Evolutionary conservation across 257 asterid species (phyloP).

Genomic region (Vinca minor): DNA sequence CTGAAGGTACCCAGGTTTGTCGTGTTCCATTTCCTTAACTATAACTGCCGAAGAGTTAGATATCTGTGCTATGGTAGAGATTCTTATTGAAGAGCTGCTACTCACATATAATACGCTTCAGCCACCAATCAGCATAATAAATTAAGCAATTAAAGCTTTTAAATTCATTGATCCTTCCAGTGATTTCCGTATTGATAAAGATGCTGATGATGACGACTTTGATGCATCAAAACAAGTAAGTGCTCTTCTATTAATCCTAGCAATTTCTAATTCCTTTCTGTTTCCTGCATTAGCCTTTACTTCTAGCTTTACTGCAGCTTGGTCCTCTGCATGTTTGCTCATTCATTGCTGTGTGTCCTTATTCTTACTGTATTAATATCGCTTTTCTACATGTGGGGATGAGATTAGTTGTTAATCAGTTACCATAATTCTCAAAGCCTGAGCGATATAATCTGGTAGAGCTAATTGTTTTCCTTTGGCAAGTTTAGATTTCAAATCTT

Average conservation of each 20-base stretch:
- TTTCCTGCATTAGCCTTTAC: background rate
- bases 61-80: background rate
- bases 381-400: background rate
- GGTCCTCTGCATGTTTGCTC: background rate
- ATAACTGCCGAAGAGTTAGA: background rate
- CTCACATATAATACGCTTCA: background rate
- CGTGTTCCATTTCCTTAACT: conserved; percentile 34
- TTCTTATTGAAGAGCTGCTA: background rate
- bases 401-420: too few relatives aligned
- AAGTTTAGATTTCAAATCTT: background rate
- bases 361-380: background rate
- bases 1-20: conserved; percentile 86
- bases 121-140: background rate
- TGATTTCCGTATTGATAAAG: conserved; percentile 32
- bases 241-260: conserved; percentile 14
- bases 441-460: background rate
- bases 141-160: conserved; percentile 6
- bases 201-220: conserved; percentile 27
- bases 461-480: background rate
- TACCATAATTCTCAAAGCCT: too few relatives aligned
- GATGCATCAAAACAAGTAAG: conserved; percentile 64
- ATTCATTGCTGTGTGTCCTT: background rate
- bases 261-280: background rate
- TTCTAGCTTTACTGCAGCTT: background rate
- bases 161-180: conserved; percentile 31